These are phyloP conservation scores for Sclerotinia trifoliorum DNA, from an alignment of 2,329 filamentous ascomycete species.

Conservation along the genomic window DNA sequence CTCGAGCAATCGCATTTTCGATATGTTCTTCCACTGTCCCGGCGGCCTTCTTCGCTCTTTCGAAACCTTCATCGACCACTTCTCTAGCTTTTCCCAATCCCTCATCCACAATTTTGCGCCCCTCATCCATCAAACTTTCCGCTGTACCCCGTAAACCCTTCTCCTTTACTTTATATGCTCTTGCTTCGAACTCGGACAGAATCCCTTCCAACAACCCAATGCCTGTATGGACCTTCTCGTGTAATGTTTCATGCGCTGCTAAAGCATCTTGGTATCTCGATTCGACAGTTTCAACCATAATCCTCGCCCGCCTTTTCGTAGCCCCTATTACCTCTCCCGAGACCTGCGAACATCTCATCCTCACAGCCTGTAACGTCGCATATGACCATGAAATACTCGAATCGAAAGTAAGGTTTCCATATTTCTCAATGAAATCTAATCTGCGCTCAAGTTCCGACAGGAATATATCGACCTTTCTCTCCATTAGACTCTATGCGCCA, in stretches of 20 bases:
- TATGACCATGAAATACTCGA: conserved; percentile 82
- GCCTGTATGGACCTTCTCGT: conserved; percentile 86
- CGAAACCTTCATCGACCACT: conserved; percentile 77
- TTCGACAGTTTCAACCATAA: conserved; percentile 92
- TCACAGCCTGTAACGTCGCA: conserved; percentile 79
- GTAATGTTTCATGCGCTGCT: conserved; percentile 78
- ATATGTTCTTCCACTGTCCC: conserved; percentile 82
- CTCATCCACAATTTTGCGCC: conserved; percentile 77
- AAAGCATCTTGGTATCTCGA: conserved; percentile 82
- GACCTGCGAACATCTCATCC: conserved; percentile 82
- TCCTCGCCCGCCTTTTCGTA: conserved; percentile 76
- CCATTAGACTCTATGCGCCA: conserved; percentile 18
- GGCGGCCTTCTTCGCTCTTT: conserved; percentile 77
- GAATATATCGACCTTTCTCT: conserved; percentile 68
- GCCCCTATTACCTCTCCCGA: conserved; percentile 88
- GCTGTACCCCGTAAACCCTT: conserved; percentile 73
- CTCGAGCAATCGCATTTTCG: conserved; percentile 70
- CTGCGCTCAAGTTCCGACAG: conserved; percentile 82
- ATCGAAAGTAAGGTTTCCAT: conserved; percentile 81
- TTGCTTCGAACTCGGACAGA: conserved; percentile 78
- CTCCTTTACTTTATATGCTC: conserved; percentile 76
- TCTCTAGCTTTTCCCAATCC: conserved; percentile 71
- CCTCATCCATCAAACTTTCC: conserved; percentile 71
- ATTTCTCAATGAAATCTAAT: conserved; percentile 84
- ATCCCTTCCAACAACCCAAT: conserved; percentile 84